These are phyloP conservation scores for Coelastrella sp. DNA, from an alignment of 139 green algal species.

Conservation along the genomic window DNA sequence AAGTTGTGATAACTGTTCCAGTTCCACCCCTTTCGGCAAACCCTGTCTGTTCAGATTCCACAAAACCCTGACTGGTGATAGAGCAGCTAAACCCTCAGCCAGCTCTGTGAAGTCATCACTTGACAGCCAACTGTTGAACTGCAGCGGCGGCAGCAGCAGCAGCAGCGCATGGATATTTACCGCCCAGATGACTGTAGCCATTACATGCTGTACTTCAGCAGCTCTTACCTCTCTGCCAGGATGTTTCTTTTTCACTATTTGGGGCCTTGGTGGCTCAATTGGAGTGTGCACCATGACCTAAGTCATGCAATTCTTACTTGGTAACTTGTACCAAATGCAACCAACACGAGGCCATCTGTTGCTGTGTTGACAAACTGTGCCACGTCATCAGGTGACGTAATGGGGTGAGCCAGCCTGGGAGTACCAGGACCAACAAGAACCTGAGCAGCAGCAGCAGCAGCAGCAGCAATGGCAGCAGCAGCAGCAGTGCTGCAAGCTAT, in stretches of 20 bases:
- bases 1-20: not conserved
- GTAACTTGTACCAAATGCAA: not conserved
- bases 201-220: not conserved
- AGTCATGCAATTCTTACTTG: not conserved
- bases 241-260: too few species aligned
- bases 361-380: not conserved
- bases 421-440: conserved; percentile 10
- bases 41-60: not conserved
- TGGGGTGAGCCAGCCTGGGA: not conserved
- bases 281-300: too few species aligned
- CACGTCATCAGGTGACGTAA: not conserved
- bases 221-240: too few species aligned
- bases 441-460: not conserved
- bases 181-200: not conserved
- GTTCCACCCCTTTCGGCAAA: not conserved
- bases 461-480: not conserved
- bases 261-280: too few species aligned
- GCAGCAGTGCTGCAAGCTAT: too few species aligned
- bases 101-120: not conserved
- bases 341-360: not conserved
- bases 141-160: not conserved
- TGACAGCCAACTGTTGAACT: not conserved
- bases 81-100: not conserved
- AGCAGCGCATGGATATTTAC: not conserved
- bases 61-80: conserved; percentile 21